These are phyloP conservation scores for Claviceps spartinae DNA, from an alignment of 2,329 filamentous ascomycete genomes.

Conservation along the genomic window DNA sequence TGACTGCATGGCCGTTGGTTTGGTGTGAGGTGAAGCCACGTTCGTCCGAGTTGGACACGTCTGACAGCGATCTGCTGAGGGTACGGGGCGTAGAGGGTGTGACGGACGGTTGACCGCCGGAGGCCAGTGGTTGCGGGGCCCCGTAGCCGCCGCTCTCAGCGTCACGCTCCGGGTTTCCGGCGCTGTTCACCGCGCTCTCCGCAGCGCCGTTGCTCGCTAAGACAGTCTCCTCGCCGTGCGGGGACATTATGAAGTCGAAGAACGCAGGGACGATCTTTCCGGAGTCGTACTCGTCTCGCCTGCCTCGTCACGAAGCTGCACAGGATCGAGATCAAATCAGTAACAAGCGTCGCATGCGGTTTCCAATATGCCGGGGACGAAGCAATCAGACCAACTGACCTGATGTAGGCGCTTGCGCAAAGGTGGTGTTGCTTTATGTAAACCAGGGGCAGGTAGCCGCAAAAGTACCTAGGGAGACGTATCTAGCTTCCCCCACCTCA, in stretches of 20 bases:
- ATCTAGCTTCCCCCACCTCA: too few species aligned
- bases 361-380: background rate
- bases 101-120: background rate
- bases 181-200: conserved; percentile 6
- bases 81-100: conserved; percentile 3
- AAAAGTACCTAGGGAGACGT: too few species aligned
- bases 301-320: background rate
- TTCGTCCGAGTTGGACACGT: conserved; percentile 10
- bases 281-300: background rate
- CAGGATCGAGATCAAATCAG: background rate
- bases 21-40: background rate
- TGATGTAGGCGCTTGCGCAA: too few species aligned
- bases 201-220: conserved; percentile 15
- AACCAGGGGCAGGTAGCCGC: too few species aligned
- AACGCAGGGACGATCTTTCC: background rate
- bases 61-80: conserved; percentile 4
- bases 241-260: conserved; percentile 16
- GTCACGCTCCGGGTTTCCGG: conserved; percentile 1
- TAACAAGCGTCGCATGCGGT: background rate
- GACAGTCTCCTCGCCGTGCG: conserved; percentile 20
- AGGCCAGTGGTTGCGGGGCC: conserved; percentile 4
- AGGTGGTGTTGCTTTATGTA: too few species aligned
- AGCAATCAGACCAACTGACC: background rate
- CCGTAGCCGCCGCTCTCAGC: background rate
- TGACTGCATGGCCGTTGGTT: background rate